These are phyloP conservation scores for Xylaria sp. DNA, from an alignment of 2,329 filamentous ascomycete genomes.

Conservation along the genomic window DNA sequence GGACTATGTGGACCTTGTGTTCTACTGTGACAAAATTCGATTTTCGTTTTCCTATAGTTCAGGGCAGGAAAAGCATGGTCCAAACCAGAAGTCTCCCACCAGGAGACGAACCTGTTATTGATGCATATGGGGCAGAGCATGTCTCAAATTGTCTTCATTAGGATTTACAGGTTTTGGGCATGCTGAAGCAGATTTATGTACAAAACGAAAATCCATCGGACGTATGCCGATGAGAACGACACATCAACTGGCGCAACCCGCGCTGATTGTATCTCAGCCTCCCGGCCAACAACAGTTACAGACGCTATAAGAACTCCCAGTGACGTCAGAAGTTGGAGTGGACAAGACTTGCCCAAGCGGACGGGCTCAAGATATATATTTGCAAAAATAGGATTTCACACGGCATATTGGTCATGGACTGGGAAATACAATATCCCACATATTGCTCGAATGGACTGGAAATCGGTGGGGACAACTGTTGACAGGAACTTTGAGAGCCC, in stretches of 20 bases:
- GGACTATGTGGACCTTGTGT: background rate
- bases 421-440: slow-evolving; percentile 5
- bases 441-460: slow-evolving; percentile 8
- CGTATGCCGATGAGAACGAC: slow-evolving; percentile 3
- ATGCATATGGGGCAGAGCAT: background rate
- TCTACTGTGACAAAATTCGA: background rate
- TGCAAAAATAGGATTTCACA: slow-evolving; percentile 13
- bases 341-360: background rate
- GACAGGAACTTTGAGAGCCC: slow-evolving; percentile 1
- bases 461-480: slow-evolving; percentile 13
- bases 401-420: slow-evolving; percentile 11
- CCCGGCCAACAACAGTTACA: background rate
- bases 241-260: slow-evolving; percentile 1
- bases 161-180: slow-evolving; percentile 1
- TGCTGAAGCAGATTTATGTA: slow-evolving; percentile 9
- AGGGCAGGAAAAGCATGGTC: background rate
- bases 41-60: background rate
- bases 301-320: background rate
- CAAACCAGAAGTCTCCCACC: background rate
- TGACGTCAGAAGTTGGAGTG: slow-evolving; percentile 11
- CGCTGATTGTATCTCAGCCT: background rate
- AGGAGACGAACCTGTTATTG: background rate
- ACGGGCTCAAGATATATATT: slow-evolving; percentile 7
- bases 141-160: background rate
- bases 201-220: slow-evolving; percentile 6